These are phyloP conservation scores for Leishmania lainsoni DNA, from an alignment of 208 protist species.

Conservation along the genomic window DNA sequence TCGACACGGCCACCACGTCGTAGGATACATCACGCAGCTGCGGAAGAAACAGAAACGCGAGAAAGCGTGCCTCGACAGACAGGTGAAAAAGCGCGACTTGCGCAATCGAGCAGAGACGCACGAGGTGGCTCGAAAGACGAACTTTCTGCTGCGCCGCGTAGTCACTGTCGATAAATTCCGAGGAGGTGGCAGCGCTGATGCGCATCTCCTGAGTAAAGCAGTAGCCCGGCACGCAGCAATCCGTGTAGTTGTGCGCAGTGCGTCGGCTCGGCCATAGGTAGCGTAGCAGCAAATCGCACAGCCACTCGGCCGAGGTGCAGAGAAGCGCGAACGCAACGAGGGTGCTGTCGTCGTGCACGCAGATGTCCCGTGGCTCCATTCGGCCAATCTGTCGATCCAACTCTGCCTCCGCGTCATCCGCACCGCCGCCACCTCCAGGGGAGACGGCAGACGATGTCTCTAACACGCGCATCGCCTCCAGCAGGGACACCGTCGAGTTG, in stretches of 20 bases:
- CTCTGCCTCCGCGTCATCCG: neutral
- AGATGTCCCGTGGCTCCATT: slow-evolving; percentile 52
- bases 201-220: slow-evolving; percentile 42
- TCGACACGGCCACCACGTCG: slow-evolving; percentile 62
- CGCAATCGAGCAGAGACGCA: slow-evolving; percentile 69
- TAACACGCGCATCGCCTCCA: slow-evolving; percentile 41
- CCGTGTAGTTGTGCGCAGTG: slow-evolving; percentile 30
- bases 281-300: slow-evolving; percentile 53
- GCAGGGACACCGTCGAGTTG: slow-evolving; percentile 24
- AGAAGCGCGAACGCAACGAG: slow-evolving; percentile 71
- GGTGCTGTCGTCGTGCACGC: slow-evolving; percentile 62
- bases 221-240: slow-evolving; percentile 64
- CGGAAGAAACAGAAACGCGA: slow-evolving; percentile 80
- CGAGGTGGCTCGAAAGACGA: slow-evolving; percentile 59
- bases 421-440: neutral
- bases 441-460: slow-evolving; percentile 15
- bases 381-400: slow-evolving; percentile 54
- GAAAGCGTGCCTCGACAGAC: slow-evolving; percentile 78
- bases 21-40: slow-evolving; percentile 89
- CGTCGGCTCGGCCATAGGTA: slow-evolving; percentile 41
- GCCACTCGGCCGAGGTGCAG: slow-evolving; percentile 84
- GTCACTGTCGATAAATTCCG: slow-evolving; percentile 17
- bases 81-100: slow-evolving; percentile 85
- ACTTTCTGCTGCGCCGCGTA: slow-evolving; percentile 26
- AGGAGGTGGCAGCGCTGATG: slow-evolving; percentile 23